A percentile compares a stretch with the other conserved stretches of the same genome.
Evolutionary conservation across 148 eudicot species (phyloP).

Genomic region (Rhododendron kiyosumense): DNA sequence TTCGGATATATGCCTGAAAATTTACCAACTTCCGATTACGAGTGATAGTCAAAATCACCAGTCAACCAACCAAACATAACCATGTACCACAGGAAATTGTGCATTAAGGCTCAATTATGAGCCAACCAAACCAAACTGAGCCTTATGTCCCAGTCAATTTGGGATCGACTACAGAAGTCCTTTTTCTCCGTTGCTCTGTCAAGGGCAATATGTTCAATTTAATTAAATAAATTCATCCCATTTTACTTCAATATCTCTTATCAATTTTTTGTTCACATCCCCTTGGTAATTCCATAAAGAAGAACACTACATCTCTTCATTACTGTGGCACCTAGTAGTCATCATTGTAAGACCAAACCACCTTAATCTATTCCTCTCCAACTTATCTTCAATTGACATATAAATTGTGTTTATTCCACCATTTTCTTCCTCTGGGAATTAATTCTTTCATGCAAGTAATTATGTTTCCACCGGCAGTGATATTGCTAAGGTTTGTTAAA

Average conservation of each 20-base stretch:
- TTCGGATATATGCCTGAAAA: conserved; percentile 62
- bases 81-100: not conserved
- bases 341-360: not conserved
- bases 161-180: not conserved
- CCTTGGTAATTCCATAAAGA: not conserved
- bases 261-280: not conserved
- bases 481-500: no score
- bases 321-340: not conserved
- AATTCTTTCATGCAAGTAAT: no score
- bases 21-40: not conserved
- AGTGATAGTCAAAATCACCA: not conserved
- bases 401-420: no score
- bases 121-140: not conserved
- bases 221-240: not conserved
- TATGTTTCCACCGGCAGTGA: no score
- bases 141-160: not conserved
- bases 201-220: no score
- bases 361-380: not conserved
- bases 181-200: not conserved
- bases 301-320: not conserved
- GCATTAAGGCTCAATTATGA: not conserved
- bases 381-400: not conserved
- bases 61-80: not conserved
- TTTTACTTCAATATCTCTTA: not conserved
- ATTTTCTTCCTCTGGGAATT: no score